Conservation (phyloP, 2,329 filamentous ascomycete species). For the Ceratocystis ficicola region DNA sequence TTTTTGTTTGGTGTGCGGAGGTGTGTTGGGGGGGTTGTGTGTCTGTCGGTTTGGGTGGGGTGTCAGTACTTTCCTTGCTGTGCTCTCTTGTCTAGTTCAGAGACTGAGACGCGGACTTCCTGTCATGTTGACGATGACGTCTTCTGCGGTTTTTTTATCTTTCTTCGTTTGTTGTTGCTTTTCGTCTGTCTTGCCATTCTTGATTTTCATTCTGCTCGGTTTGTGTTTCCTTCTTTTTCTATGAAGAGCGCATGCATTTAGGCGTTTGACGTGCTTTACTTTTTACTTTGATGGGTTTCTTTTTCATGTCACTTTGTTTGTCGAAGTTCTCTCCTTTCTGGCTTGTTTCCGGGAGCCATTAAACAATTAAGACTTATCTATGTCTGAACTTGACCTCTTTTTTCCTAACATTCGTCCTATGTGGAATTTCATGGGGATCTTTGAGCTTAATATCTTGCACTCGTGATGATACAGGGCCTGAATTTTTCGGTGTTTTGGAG, state of each 20-base stretch:
- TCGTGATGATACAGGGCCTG: background rate
- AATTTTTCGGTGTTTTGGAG: background rate
- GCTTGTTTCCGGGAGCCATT: no score
- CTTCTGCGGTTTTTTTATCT: conserved; percentile 23
- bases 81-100: background rate
- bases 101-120: background rate
- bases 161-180: background rate
- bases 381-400: no score
- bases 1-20: no score
- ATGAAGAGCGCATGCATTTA: conserved; percentile 19
- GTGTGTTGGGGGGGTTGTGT: no score
- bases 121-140: conserved; percentile 19
- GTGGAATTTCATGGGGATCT: background rate
- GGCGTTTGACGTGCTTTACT: conserved; percentile 14
- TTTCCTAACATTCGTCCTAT: no score
- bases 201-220: background rate
- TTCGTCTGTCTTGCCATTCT: conserved; percentile 15
- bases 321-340: background rate
- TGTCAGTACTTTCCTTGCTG: background rate
- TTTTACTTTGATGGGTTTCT: conserved; percentile 9
- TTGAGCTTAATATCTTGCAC: background rate
- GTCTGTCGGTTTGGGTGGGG: no score
- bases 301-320: background rate
- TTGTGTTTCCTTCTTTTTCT: conserved; percentile 2
- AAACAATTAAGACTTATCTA: background rate